Evolutionary conservation across 495 filamentous ascomycete genomes (phyloP), one percentile per base, ranked within the genome.

Genomic region (Echria macrotheca): DNA sequence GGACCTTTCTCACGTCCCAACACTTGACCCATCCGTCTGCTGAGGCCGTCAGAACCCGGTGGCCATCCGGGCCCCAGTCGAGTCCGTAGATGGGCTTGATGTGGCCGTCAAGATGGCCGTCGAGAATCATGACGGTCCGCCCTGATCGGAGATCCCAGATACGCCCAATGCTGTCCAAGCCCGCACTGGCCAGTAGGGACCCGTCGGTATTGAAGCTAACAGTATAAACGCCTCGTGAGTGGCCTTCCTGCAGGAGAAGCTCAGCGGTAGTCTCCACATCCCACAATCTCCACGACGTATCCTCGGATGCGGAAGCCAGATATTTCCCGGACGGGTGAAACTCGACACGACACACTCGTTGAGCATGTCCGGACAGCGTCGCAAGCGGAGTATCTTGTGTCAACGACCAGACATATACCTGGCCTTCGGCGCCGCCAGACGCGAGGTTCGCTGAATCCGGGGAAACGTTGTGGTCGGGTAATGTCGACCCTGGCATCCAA

Each of bases 251-350:
- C 3, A 96, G 70, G 0, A 91, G 74, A 3, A 98, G 71, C 56
- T 97, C 91, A 2, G 84, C 83, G 0, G 78, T 85, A 1, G 83
- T 91, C 45, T 87, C 80, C 0, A 96, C 78, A 60, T 99, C 94
- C 94, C 94, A 99, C 47, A 99, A 68, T 19, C 93, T 81, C 93
- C 93, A 99, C 0, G 91, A 96, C 3, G 91, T 96, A 61, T 99
- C 93, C 58, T 88, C 91, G 1, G 89, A 95, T 1, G 93, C 93
- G 0, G 90, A 95, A 1, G 93, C 93, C 18, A 96, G 77, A 58
- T 91, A 96, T 47, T 77, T 75, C 14, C 93, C 91, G 3, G 87
- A 94, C 0, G 93, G 93, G 55, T 99, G 94, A 61, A 97, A 94
- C 54, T 96, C 94, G 32, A 94, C 83, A 46, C 94, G 79, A 51